These are phyloP conservation scores for Hypsizygus ulmarius DNA, from an alignment of 1,284 basidiomycete species.

Conservation along the genomic window DNA sequence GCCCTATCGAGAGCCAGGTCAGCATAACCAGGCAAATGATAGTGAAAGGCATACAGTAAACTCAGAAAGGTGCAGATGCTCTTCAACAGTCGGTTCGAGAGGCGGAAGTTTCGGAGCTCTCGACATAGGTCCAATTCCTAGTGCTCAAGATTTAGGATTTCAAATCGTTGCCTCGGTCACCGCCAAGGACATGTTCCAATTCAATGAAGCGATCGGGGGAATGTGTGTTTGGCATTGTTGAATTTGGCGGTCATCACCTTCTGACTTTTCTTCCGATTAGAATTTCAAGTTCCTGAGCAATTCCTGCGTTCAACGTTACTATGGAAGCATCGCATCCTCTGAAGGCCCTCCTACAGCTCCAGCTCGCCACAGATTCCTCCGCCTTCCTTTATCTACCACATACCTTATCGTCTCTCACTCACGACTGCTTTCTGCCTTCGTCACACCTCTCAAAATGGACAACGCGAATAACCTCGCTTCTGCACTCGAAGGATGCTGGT, in stretches of 20 bases:
- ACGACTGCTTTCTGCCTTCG: conserved; percentile 54
- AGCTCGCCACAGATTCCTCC: conserved; percentile 64
- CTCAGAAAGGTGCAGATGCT: conserved; percentile 61
- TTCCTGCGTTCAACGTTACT: background rate
- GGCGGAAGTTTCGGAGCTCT: conserved; percentile 23
- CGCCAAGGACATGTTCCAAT: too few relatives aligned
- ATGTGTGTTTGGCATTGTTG: conserved; percentile 14
- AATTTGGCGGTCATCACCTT: conserved; percentile 9
- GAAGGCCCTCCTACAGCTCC: conserved; percentile 64
- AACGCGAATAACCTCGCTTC: conserved; percentile 61
- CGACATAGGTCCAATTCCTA: conserved; percentile 21
- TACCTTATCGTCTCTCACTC: conserved; percentile 50
- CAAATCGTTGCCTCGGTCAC: too few relatives aligned
- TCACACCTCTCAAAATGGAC: conserved; percentile 71
- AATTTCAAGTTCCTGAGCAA: too few relatives aligned
- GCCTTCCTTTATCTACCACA: conserved; percentile 57
- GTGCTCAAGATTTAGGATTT: too few relatives aligned
- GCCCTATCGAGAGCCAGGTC: conserved; percentile 45
- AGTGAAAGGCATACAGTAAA: conserved; percentile 52
- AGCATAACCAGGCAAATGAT: background rate
- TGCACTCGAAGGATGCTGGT: conserved; percentile 70
- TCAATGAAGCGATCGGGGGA: conserved; percentile 1
- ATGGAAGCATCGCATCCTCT: conserved; percentile 50
- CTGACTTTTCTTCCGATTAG: too few relatives aligned
- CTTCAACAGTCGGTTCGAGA: conserved; percentile 56